phyloP scores from a whole-genome alignment of 768 basidiomycete species.

The Hygrocybe punicea region DNA sequence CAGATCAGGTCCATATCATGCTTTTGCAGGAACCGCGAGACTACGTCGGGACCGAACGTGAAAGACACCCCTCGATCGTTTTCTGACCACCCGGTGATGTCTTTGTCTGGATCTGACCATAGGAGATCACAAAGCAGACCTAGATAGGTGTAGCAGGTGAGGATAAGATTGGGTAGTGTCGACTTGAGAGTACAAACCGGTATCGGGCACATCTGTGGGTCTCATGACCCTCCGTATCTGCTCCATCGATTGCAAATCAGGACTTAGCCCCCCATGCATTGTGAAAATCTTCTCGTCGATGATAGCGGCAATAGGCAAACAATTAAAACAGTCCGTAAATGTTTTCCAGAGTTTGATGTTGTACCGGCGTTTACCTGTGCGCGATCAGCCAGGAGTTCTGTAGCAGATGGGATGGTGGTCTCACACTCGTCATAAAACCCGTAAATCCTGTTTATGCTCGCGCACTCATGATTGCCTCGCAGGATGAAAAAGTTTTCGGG shows the following conservation, averaged over 20 bases:
- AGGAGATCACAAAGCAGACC: constrained; percentile 93
- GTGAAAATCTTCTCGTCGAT: constrained; percentile 99
- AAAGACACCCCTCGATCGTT: constrained; percentile 99
- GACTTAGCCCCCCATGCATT: constrained; percentile 97
- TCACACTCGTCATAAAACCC: constrained; percentile 99
- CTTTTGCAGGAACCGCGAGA: constrained; percentile 96
- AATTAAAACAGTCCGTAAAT: constrained; percentile 99
- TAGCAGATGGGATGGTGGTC: constrained; percentile 31
- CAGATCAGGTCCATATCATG: constrained; percentile 99
- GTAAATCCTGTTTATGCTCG: constrained; percentile 99
- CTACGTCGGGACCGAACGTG: constrained; percentile 97
- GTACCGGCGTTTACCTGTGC: constrained; percentile 94
- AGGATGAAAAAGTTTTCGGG: constrained; percentile 99
- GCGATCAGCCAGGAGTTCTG: constrained; percentile 5
- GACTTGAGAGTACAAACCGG: constrained; percentile 52
- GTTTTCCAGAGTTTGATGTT: constrained; percentile 99
- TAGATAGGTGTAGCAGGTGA: constrained; percentile 25
- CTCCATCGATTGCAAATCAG: constrained; percentile 98
- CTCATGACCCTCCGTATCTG: constrained; percentile 99
- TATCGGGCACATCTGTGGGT: constrained; percentile 98
- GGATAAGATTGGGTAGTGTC: neutral
- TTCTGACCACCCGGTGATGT: constrained; percentile 99
- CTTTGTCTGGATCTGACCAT: constrained; percentile 99
- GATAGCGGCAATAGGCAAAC: constrained; percentile 97
- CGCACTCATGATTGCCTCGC: constrained; percentile 98